Percentiles rank a stretch among this genome's conserved stretches.
Evolutionary conservation across 2,329 filamentous ascomycete species (phyloP).

Genomic region (Eutypa lata): DNA sequence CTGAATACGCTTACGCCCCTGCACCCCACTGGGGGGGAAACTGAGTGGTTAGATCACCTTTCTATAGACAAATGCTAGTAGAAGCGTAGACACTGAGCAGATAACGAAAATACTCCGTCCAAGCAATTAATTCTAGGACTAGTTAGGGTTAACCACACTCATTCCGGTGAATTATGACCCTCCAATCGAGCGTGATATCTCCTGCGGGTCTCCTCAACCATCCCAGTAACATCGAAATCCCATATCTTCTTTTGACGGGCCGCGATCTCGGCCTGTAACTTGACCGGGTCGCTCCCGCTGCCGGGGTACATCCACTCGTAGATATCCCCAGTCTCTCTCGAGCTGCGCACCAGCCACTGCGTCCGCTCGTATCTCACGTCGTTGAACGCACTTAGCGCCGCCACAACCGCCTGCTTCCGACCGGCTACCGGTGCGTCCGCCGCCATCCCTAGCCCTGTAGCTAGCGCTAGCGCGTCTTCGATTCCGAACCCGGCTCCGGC

Average conservation of each 20-base stretch:
- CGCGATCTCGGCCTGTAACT: constrained; percentile 36
- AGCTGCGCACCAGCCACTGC: constrained; percentile 40
- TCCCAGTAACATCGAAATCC: constrained; percentile 33
- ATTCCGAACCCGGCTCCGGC: constrained; percentile 49
- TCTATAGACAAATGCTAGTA: too few relatives aligned
- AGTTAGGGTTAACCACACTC: too few relatives aligned
- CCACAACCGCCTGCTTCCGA: background rate
- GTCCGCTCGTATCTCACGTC: constrained; percentile 36
- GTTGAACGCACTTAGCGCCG: constrained; percentile 36
- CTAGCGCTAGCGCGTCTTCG: constrained; percentile 46
- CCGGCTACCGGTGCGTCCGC: constrained; percentile 21
- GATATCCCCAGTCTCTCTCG: constrained; percentile 33
- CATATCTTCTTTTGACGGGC: constrained; percentile 33
- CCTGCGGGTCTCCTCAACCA: too few relatives aligned
- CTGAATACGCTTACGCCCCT: too few relatives aligned
- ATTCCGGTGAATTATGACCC: too few relatives aligned
- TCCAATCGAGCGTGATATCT: too few relatives aligned
- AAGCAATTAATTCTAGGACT: too few relatives aligned
- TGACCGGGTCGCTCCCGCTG: constrained; percentile 30
- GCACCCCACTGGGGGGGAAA: too few relatives aligned
- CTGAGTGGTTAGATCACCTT: too few relatives aligned
- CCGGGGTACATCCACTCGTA: constrained; percentile 34
- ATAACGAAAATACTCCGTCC: too few relatives aligned
- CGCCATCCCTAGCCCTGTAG: constrained; percentile 11
- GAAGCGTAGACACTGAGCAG: too few relatives aligned